Evolutionary conservation across 192 early-diverging fungal genomes (phyloP).

Genomic region (Rhizophagus clarus): DNA sequence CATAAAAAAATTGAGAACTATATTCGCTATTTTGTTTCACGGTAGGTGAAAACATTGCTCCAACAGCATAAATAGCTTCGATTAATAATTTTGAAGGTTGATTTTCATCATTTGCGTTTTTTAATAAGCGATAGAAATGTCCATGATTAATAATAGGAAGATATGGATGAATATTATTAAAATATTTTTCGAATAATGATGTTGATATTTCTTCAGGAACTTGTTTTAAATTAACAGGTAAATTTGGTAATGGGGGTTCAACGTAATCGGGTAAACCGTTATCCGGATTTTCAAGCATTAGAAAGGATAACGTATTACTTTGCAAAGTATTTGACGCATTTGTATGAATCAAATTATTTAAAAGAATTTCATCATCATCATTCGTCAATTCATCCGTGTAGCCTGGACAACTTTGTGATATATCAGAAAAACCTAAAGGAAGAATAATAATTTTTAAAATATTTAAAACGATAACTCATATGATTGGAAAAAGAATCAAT

Average conservation of each 20-base stretch:
- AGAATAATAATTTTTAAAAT: background rate
- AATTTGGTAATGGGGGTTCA: constrained; percentile 22
- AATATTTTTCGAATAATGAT: constrained; percentile 35
- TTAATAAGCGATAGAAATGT: constrained; percentile 29
- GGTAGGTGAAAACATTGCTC: constrained; percentile 35
- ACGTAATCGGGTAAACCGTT: background rate
- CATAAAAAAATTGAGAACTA: constrained; percentile 27
- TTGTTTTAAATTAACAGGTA: background rate
- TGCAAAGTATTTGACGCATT: background rate
- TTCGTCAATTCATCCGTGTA: constrained; percentile 3
- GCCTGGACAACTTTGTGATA: background rate
- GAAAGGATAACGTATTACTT: background rate
- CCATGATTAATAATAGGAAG: constrained; percentile 37
- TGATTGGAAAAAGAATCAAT: too few relatives aligned
- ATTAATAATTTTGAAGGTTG: constrained; percentile 44
- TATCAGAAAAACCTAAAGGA: constrained; percentile 5
- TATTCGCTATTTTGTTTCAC: constrained; percentile 11
- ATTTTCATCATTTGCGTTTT: background rate
- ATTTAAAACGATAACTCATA: too few relatives aligned
- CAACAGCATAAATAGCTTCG: constrained; percentile 41
- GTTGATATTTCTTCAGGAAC: background rate
- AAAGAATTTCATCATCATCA: constrained; percentile 27
- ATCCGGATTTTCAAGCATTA: background rate
- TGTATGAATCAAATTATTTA: constrained; percentile 18
- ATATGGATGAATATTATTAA: constrained; percentile 37